phyloP scores from a whole-genome alignment of 768 basidiomycete genomes.

The Mycena kentingensis region DNA sequence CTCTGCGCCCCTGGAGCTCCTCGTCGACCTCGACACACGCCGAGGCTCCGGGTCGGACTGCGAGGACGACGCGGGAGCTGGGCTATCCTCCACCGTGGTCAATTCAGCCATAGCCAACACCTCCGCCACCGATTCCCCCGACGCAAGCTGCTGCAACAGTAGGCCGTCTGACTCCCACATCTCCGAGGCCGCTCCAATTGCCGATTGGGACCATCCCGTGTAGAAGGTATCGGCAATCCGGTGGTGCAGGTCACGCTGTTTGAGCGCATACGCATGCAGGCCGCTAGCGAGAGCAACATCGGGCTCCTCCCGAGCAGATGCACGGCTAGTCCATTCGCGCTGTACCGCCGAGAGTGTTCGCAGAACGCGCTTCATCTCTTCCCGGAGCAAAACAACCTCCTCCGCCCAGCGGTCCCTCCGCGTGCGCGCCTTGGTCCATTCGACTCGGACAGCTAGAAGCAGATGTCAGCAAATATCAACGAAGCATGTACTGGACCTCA shows the following conservation, averaged over 20 bases:
- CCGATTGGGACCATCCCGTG: not conserved
- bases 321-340: not conserved
- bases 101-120: too few relatives aligned
- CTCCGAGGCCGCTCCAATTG: too few relatives aligned
- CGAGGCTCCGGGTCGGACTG: too few relatives aligned
- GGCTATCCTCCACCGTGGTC: too few relatives aligned
- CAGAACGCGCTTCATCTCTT: slow-evolving; percentile 20
- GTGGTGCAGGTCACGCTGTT: not conserved
- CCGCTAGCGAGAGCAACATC: not conserved
- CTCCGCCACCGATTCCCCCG: too few relatives aligned
- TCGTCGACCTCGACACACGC: too few relatives aligned
- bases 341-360: slow-evolving; percentile 2
- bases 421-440: slow-evolving; percentile 9
- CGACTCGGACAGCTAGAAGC: slow-evolving; percentile 8
- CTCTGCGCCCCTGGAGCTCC: too few relatives aligned
- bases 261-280: not conserved
- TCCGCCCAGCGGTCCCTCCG: slow-evolving; percentile 10
- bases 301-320: not conserved
- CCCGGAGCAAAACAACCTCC: slow-evolving; percentile 12
- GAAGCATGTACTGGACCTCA: not conserved
- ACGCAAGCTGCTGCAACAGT: too few relatives aligned
- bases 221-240: not conserved
- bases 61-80: too few relatives aligned
- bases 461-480: not conserved
- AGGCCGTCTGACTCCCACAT: too few relatives aligned